Evolutionary conservation across 257 asterid genomes (phyloP), one percentile per base, ranked within the genome.

Genomic region (Plectranthus barbatus): DNA sequence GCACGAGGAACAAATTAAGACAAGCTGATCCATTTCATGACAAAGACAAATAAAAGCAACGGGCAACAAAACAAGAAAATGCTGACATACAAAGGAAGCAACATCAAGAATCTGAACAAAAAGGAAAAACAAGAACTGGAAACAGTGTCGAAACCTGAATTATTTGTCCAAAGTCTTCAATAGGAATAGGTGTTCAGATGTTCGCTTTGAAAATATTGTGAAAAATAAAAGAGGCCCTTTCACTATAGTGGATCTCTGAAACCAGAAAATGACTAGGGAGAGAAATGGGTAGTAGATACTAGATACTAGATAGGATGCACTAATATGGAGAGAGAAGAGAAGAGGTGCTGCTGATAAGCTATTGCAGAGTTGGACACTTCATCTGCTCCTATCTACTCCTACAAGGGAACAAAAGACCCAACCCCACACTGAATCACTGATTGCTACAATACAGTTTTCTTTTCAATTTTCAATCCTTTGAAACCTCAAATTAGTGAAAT

Each of bases 81-180:
- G 47, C 17, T 15, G 45, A n/a, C 55, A 14, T 15, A 33, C 39
- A 17, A 57, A 33, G n/a, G 31, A 59, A 45, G 74, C 9, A 45
- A 11, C 7, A 42, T 29, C 33, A 56, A 47, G n/a, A 49, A 56
- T 42, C 42, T 45, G 8, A 29, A 66, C 2, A 19, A 2, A 26
- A 11, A 40, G 14, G 26, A 56, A 47, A 19, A 41, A 44, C 10
- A 50, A 4, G 52, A 70, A 20, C 3, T 40, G 3, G 9, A 2
- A 21, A 33, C 6, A 49, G 55, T 40, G 21, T 37, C 1, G 60
- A 48, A 20, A 76, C 84, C 80, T 74, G 80, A 68, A 52, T 61
- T 66, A n/a, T 20, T 72, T 17, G 52, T 29, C 10, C 49, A 58
- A 23, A 68, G 34, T 19, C n/a, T 11, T 50, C 17, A 21, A 62